Percentiles rank a stretch among this genome's conserved stretches.
Conservation (phyloP, 192 early-diverging fungal species). For the Endogone sp. region DNA sequence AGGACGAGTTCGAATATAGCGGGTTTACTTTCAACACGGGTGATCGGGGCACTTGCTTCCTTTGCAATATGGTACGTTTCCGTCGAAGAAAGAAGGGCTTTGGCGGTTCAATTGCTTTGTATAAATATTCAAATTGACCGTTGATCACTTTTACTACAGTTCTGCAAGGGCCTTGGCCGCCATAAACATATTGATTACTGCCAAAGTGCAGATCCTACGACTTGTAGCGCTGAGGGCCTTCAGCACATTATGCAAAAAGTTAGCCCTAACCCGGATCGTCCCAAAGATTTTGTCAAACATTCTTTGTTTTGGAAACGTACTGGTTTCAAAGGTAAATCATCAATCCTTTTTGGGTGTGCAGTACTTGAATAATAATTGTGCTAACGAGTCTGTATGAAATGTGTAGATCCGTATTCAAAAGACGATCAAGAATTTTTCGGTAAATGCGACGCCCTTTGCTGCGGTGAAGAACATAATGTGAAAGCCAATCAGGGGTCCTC, state of each 20-base stretch:
- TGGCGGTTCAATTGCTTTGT: too few species aligned
- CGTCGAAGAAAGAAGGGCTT: too few species aligned
- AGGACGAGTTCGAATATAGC: constrained; percentile 29
- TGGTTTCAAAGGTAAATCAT: constrained; percentile 14
- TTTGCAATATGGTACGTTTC: constrained; percentile 14
- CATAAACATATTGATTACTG: constrained; percentile 21
- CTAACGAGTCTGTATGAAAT: too few species aligned
- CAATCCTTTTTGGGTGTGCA: constrained; percentile 1
- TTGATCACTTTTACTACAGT: neutral
- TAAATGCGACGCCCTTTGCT: too few species aligned
- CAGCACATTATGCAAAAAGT: constrained; percentile 1
- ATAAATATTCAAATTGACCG: too few species aligned
- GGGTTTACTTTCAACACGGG: constrained; percentile 9
- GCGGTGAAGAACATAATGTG: too few species aligned
- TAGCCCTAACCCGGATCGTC: constrained; percentile 9
- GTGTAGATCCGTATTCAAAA: too few species aligned
- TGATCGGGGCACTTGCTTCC: constrained; percentile 6
- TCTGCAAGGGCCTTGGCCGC: constrained; percentile 1
- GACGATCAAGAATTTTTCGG: too few species aligned
- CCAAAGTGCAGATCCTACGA: neutral
- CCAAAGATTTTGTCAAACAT: neutral
- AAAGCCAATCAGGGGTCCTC: too few species aligned
- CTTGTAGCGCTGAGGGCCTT: neutral
- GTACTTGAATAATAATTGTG: constrained; percentile 2
- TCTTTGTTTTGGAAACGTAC: constrained; percentile 16